Evolutionary conservation across 2,329 filamentous ascomycete species (phyloP).

Genomic region (Rhexocercosporidium sp.): DNA sequence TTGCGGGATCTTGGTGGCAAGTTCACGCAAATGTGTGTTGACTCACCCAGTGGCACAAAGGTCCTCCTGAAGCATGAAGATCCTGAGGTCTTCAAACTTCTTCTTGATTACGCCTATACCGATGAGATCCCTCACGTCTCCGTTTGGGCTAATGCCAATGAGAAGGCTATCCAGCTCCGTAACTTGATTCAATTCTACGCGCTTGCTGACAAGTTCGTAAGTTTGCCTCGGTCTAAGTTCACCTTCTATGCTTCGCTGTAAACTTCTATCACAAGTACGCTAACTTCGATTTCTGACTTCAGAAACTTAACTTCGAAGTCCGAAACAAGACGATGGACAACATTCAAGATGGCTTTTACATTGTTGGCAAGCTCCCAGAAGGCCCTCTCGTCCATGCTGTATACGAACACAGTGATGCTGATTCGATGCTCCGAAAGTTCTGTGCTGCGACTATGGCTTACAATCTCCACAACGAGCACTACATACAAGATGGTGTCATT

Average conservation of each 20-base stretch:
- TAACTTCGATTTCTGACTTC: not conserved
- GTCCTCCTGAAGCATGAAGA: slow-evolving; percentile 2
- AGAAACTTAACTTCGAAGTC: slow-evolving; percentile 13
- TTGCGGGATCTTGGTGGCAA: slow-evolving; percentile 3
- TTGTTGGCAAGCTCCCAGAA: slow-evolving; percentile 24
- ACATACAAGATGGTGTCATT: slow-evolving; percentile 17
- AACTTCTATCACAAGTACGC: not conserved
- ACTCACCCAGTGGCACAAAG: not conserved
- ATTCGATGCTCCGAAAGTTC: slow-evolving; percentile 30
- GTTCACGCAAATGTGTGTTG: not conserved
- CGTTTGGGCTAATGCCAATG: not conserved
- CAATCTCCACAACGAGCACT: slow-evolving; percentile 1
- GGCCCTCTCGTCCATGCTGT: slow-evolving; percentile 23
- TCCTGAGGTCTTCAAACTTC: slow-evolving; percentile 27
- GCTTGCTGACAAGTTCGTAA: slow-evolving; percentile 23
- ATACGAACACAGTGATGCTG: slow-evolving; percentile 17
- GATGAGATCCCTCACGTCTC: not conserved
- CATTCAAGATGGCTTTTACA: slow-evolving; percentile 34
- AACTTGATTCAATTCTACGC: slow-evolving; percentile 25
- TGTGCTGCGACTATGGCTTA: slow-evolving; percentile 22
- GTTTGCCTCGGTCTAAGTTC: not conserved
- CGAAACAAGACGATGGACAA: slow-evolving; percentile 35
- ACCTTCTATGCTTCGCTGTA: not conserved
- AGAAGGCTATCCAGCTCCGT: not conserved
- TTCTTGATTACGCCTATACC: not conserved